Base-by-base conservation (phyloP, 108 stramenopile genomes). In the Stephanodiscus minutulus region DNA sequence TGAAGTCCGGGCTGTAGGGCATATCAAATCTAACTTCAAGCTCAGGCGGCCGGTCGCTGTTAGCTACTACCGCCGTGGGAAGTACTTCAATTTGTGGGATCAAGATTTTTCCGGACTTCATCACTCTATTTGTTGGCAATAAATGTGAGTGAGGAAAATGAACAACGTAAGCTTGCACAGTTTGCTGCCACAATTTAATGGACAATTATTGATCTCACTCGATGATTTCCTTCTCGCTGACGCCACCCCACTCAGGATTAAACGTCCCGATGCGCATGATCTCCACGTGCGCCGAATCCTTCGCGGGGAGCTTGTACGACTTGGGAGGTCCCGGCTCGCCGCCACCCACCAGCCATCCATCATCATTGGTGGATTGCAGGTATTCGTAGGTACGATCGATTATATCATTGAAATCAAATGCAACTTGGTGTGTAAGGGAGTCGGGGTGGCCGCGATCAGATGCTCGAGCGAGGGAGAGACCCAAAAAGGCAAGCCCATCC, bases 331-430 rank as follows among this genome's bases (percentile, higher is more conserved):
- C 90, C n/a, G 93, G 89, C 56, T 95, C 94, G 7, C 91, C 91
- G 9, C 94, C 94, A 57, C 94, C 94, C 3, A 89, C 91, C 12
- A 95, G 81, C 94, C 94, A 95, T n/a, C 94, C 94, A 66, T 95
- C 90, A 56, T 95, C 94, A 66, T 95, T 91, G 0, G 94, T 91
- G 0, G 86, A 78, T 22, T 61, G 52, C n/a, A 95, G 17, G 73
- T 77, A 90, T 52, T 95, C 81, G 60, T 95, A 92, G 18, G 80
- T 76, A 13, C 83, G 83, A 64, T 87, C 91, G 41, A 86, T 69
- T 20, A 91, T 77, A 27, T 85, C 68, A 74, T 91, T 91, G 28
- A 91, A 74, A 66, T 95, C 94, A 77, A 92, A 95, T 11, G 88
- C 85, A 21, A 73, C 77, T 79, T 95, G 94, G 57, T 92, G 90